These are phyloP conservation scores for Coemansia sp. DNA, from an alignment of 192 early-diverging fungal genomes.

Conservation along the genomic window DNA sequence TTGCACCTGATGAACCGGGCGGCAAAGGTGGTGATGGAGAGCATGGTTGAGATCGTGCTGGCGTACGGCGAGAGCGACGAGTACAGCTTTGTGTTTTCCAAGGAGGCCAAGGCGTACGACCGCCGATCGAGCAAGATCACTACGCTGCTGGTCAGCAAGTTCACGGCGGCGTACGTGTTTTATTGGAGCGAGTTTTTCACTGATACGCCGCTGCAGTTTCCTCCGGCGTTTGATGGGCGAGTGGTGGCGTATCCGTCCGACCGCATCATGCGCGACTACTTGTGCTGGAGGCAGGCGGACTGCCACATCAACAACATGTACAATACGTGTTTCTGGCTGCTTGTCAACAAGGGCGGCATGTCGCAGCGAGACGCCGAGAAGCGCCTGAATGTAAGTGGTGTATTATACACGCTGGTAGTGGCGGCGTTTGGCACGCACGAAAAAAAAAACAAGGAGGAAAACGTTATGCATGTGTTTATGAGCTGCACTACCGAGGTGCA, in stretches of 20 bases:
- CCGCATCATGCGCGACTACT: constrained; percentile 86
- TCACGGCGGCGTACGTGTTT: constrained; percentile 85
- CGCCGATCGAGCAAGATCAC: constrained; percentile 82
- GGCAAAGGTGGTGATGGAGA: constrained; percentile 79
- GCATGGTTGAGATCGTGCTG: constrained; percentile 76
- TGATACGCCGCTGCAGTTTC: constrained; percentile 65
- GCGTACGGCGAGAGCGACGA: constrained; percentile 97
- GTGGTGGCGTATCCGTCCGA: constrained; percentile 86
- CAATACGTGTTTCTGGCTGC: constrained; percentile 94
- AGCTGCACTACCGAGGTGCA: constrained; percentile 1
- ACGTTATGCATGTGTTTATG: constrained; percentile 2
- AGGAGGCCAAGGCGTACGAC: constrained; percentile 67
- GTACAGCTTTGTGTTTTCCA: constrained; percentile 79
- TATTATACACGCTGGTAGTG: too few relatives aligned
- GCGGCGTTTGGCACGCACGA: neutral
- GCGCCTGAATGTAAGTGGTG: constrained; percentile 68
- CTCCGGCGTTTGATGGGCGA: constrained; percentile 92
- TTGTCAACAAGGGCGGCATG: constrained; percentile 73
- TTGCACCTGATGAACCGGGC: constrained; percentile 84
- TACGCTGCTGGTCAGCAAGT: constrained; percentile 80
- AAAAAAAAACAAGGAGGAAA: neutral
- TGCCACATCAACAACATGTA: constrained; percentile 96
- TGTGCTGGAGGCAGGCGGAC: constrained; percentile 94
- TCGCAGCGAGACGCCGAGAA: constrained; percentile 77
- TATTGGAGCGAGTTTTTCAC: constrained; percentile 80